phyloP scores from a whole-genome alignment of 148 eudicot species.

The Diospyros lotus region DNA sequence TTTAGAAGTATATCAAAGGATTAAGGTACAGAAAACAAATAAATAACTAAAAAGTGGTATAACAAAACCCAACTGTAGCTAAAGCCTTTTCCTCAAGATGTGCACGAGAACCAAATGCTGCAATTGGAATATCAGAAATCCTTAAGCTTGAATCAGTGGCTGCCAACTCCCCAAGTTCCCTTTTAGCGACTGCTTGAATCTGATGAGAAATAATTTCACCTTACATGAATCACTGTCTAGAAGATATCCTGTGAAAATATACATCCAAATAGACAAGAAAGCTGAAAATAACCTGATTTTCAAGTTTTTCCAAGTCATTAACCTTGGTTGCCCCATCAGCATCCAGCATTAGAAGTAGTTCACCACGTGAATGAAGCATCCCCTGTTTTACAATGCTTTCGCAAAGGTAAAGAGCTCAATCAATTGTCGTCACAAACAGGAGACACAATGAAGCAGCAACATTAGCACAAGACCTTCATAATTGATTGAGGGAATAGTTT shows the following conservation, averaged over 20 bases:
- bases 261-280: constrained; percentile 2
- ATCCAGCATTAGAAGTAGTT: constrained; percentile 93
- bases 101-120: constrained; percentile 75
- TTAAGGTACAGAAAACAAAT: not conserved
- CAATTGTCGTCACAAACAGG: constrained; percentile 25
- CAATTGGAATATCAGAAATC: constrained; percentile 42
- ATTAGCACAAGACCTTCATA: not conserved
- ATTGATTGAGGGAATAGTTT: constrained; percentile 9
- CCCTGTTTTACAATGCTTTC: constrained; percentile 97
- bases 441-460: constrained; percentile 1
- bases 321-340: constrained; percentile 99
- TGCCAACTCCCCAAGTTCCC: constrained; percentile 28
- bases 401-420: constrained; percentile 56
- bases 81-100: constrained; percentile 78
- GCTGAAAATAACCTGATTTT: constrained; percentile 61
- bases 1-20: not conserved
- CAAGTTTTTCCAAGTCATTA: constrained; percentile 88
- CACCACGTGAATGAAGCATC: constrained; percentile 98
- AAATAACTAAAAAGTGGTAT: not conserved
- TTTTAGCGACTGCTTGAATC: constrained; percentile 70
- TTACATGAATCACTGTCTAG: not conserved
- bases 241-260: not conserved
- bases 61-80: constrained; percentile 39
- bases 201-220: constrained; percentile 35
- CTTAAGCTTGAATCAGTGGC: constrained; percentile 23